phyloP scores from a whole-genome alignment of 2,329 filamentous ascomycete genomes.

The Hortaea sp. region DNA sequence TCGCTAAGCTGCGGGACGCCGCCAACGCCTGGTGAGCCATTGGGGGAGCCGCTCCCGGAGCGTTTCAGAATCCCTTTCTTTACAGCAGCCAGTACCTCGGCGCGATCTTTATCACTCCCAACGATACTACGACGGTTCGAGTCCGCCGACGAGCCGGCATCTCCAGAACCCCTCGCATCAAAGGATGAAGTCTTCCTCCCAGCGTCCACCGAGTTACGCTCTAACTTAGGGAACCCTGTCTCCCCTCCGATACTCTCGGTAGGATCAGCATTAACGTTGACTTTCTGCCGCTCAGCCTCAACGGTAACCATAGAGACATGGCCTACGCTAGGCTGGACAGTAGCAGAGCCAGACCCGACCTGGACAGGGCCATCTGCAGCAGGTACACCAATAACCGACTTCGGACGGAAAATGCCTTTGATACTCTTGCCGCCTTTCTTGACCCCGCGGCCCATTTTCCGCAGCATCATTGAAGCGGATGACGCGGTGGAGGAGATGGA shows the following conservation, averaged over 20 bases:
- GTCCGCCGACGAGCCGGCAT: slow-evolving; percentile 34
- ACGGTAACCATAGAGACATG: slow-evolving; percentile 91
- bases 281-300: slow-evolving; percentile 78
- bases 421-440: slow-evolving; percentile 87
- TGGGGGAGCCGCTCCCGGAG: slow-evolving; percentile 52
- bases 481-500: slow-evolving; percentile 85
- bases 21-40: slow-evolving; percentile 59
- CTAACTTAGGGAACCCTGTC: slow-evolving; percentile 74
- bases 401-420: slow-evolving; percentile 88
- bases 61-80: slow-evolving; percentile 95
- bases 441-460: slow-evolving; percentile 98
- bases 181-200: slow-evolving; percentile 22
- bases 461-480: slow-evolving; percentile 84
- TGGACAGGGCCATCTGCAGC: slow-evolving; percentile 56
- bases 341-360: slow-evolving; percentile 26
- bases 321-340: slow-evolving; percentile 53
- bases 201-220: slow-evolving; percentile 70
- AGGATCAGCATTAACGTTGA: slow-evolving; percentile 65
- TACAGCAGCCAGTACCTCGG: slow-evolving; percentile 82
- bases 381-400: slow-evolving; percentile 74
- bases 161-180: slow-evolving; percentile 10
- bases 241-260: slow-evolving; percentile 59
- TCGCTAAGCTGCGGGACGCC: slow-evolving; percentile 56
- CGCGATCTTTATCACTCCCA: slow-evolving; percentile 79
- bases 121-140: slow-evolving; percentile 78